Base-by-base conservation (phyloP, 371 early-diverging fungal species). In the Dinochytrium kinnereticum region DNA sequence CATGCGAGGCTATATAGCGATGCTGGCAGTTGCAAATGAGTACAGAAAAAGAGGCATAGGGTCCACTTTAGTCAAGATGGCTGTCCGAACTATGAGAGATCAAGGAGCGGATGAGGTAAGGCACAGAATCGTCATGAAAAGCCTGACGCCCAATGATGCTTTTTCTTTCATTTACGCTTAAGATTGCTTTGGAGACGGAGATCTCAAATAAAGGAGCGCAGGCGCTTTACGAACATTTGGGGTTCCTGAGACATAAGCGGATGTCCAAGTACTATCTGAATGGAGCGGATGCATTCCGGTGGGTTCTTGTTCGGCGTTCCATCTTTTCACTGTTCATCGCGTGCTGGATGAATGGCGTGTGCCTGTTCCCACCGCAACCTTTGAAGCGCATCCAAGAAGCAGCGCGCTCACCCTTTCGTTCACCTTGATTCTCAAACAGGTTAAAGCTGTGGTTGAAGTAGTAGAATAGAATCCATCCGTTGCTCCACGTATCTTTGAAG, bases 141-240 rank as follows among this genome's bases (percentile, higher is more conserved):
- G 19, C 13, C 44, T 44, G 7, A 44, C 19, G n/a, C n/a, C 44
- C 19, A 13, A 13, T 44, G 44, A 44, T 13, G 13, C 44, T 44
- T 44, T 44, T 19, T 44, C 44, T 13, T 19, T 44, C 44, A 13
- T 44, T 44, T 44, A 13, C 19, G 7, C 19, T 19, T 44, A 51
- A 93, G 92, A 84, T 93, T 64, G 95, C 94, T 0, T 80, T 98
- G 51, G 98, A 98, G 76, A 94, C 98, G 2, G 98, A 98, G 81
- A 87, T 87, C n/a, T 90, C 91, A 1, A 98, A 98, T 80, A 74
- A 68, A 61, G 93, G 91, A 0, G 98, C 98, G 2, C 84, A 96
- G 38, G 86, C 88, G 1, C 80, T 98, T 64, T 98, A 98, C 75
- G 91, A 94, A 80, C 85, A 89, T n/a, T 80, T 98, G 51, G 98